A percentile compares a stretch with the other conserved stretches of the same genome.
These are phyloP conservation scores for Geotrichum citri-aurantii DNA, from an alignment of 1,139 yeast species.

Conservation along the genomic window DNA sequence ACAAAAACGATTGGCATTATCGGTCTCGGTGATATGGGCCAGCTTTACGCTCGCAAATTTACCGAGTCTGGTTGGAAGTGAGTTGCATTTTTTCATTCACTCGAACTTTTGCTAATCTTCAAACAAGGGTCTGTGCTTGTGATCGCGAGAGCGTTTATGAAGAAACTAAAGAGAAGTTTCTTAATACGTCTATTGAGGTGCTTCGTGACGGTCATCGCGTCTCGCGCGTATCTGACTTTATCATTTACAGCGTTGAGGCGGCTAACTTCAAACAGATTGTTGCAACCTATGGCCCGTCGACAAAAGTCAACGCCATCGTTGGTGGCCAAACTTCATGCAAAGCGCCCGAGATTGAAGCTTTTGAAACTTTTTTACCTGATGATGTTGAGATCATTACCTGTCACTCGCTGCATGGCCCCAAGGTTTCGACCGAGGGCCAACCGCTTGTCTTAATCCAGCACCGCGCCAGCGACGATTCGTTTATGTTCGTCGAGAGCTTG, in stretches of 20 bases:
- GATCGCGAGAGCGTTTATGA: conserved; percentile 69
- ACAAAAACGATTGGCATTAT: conserved; percentile 73
- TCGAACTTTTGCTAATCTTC: neutral
- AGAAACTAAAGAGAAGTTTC: conserved; percentile 41
- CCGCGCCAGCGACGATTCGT: conserved; percentile 52
- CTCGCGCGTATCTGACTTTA: conserved; percentile 71
- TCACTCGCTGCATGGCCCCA: conserved; percentile 94
- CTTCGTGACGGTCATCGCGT: conserved; percentile 75
- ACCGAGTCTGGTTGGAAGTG: conserved; percentile 75
- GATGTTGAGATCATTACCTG: conserved; percentile 81
- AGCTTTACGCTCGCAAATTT: conserved; percentile 72
- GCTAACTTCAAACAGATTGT: conserved; percentile 72
- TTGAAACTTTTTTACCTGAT: conserved; percentile 63
- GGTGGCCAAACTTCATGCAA: conserved; percentile 99
- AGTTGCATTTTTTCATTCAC: conserved; percentile 18
- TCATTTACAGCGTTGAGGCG: conserved; percentile 78
- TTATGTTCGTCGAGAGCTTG: conserved; percentile 55
- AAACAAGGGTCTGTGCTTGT: conserved; percentile 66
- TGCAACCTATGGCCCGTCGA: conserved; percentile 70
- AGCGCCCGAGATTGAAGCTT: conserved; percentile 81
- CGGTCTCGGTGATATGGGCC: conserved; percentile 97
- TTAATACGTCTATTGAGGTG: conserved; percentile 43
- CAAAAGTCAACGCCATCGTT: conserved; percentile 81
- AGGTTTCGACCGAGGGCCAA: conserved; percentile 81
- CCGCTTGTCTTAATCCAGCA: conserved; percentile 84